Conservation (phyloP, 352 stramenopile species). For the Blastocystis sp. region DNA sequence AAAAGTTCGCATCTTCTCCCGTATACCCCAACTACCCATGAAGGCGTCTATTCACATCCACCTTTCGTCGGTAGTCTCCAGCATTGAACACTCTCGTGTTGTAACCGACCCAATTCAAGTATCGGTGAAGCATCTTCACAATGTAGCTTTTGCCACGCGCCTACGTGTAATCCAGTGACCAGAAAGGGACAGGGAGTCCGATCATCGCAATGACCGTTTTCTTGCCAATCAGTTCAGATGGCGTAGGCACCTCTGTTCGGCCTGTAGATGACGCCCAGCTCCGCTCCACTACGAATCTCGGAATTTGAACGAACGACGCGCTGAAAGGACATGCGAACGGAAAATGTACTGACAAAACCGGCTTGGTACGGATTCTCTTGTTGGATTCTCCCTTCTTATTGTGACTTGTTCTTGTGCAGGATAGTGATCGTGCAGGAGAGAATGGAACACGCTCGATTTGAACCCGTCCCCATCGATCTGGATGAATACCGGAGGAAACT, state of each 20-base stretch:
- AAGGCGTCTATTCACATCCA: constrained; percentile 33
- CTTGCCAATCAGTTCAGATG: constrained; percentile 49
- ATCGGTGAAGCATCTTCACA: constrained; percentile 82
- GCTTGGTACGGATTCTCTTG: not conserved
- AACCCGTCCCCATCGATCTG: not conserved
- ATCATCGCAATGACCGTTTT: constrained; percentile 85
- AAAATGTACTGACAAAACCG: not conserved
- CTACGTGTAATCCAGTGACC: not conserved
- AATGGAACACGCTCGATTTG: not conserved
- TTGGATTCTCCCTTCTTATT: not conserved
- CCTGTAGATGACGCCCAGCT: not conserved
- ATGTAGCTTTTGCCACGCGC: constrained; percentile 84
- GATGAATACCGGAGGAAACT: not conserved
- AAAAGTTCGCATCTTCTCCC: constrained; percentile 38
- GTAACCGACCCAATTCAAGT: constrained; percentile 82
- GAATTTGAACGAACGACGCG: not conserved
- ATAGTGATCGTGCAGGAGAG: not conserved
- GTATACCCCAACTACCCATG: constrained; percentile 34
- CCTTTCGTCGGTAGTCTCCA: constrained; percentile 78
- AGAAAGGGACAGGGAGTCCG: constrained; percentile 74
- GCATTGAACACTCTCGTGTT: constrained; percentile 84
- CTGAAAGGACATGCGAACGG: not conserved
- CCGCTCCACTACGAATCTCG: constrained; percentile 3
- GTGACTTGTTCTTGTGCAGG: too few relatives aligned
- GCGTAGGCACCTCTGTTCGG: constrained; percentile 43